Conservation (phyloP, 148 eudicot genomes). For the Dysphania ambrosioides region DNA sequence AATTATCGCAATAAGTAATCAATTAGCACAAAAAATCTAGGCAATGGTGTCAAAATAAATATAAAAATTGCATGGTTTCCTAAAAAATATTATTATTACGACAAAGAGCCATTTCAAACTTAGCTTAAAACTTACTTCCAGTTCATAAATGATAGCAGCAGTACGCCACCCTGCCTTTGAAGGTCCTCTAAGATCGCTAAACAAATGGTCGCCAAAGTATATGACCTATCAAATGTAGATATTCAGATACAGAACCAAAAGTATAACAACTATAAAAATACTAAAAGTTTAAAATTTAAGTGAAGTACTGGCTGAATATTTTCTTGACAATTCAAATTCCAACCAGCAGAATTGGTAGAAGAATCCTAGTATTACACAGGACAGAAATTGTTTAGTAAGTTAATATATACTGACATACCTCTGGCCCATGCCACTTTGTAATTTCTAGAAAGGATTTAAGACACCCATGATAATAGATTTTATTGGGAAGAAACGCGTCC, state of each 20-base stretch:
- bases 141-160: constrained; percentile 89
- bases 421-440: constrained; percentile 97
- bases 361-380: neutral
- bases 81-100: neutral
- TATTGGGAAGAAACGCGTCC: constrained; percentile 77
- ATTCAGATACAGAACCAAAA: constrained; percentile 7
- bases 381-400: neutral
- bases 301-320: neutral
- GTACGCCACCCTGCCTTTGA: constrained; percentile 98
- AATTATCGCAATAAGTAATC: neutral
- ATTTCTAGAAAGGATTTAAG: constrained; percentile 84
- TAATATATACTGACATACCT: constrained; percentile 43
- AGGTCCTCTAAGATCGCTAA: constrained; percentile 97
- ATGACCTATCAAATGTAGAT: constrained; percentile 56
- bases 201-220: constrained; percentile 97
- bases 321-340: neutral
- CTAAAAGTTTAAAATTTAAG: constrained; percentile 3
- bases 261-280: constrained; percentile 5
- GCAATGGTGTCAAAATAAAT: neutral
- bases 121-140: constrained; percentile 54
- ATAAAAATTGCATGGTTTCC: neutral
- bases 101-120: neutral
- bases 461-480: constrained; percentile 90
- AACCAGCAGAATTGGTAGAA: constrained; percentile 6
- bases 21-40: neutral